Base-by-base conservation (phyloP, 805 yeast species). In the Yamadazyma ubonensis region DNA sequence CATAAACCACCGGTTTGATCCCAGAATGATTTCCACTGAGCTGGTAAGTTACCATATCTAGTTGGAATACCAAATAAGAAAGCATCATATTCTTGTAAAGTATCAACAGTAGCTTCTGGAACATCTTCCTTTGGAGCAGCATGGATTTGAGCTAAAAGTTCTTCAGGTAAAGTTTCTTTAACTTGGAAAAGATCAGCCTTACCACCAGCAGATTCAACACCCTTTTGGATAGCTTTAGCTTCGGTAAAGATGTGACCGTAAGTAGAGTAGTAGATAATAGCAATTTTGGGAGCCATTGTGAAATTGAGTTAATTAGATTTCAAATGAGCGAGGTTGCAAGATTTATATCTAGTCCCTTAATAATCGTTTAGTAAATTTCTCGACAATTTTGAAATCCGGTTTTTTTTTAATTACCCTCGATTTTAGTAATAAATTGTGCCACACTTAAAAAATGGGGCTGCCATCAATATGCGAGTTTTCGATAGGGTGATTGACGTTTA, bases 31-130 rank as follows among this genome's bases (percentile, higher is more conserved):
- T 79, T 75, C 79, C 83, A 81, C 66, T 86, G 95, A 26, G 86
- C 76, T 38, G 95, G 90, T 60, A 78, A 67, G 57, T 73, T 76
- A 51, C 95, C 95, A 59, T 57, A 86, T 62, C 95, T 75, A 21
- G 95, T 84, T 48, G 95, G 95, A 43, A 86, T 61, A 50, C 96
- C 95, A 51, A 86, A 82, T 48, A 86, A 51, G 61, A 83, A 82
- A 10, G 80, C 88, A 57, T 86, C 95, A 64, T 81, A 83, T 43
- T 75, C 66, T 17, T 63, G 63, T 53, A 87, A 70, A 6, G 77
- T 74, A 12, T 75, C 82, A 5, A 65, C 53, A 7, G 81, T 71
- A 23, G 85, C 86, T 43, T 75, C 60, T 40, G 88, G 88, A 41
- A 74, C 67, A 20, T 63, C 64, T 43, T 47, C 46, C 27, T 50